Evolutionary conservation across 306 rosid species (phyloP).

Genomic region (Prunus campanulata): DNA sequence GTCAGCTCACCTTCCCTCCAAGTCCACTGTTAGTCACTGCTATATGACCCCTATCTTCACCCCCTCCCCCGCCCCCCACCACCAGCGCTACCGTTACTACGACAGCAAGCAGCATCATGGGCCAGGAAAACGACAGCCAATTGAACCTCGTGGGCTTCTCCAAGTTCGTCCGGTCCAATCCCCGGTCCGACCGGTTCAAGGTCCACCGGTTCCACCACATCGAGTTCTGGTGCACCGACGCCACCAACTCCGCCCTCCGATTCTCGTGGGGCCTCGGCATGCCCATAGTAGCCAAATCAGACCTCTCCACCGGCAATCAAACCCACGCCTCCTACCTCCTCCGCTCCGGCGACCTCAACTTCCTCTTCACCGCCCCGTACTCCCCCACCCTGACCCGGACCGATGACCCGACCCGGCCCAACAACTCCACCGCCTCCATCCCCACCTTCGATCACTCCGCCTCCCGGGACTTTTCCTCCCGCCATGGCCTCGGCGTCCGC

Average conservation of each 20-base stretch:
- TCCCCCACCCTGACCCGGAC: constrained; percentile 48
- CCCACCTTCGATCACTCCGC: constrained; percentile 57
- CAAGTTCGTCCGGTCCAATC: constrained; percentile 66
- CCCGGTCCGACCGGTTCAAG: constrained; percentile 66
- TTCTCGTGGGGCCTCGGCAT: constrained; percentile 88
- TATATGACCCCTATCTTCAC: not conserved
- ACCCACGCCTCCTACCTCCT: constrained; percentile 84
- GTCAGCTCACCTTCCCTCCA: not conserved
- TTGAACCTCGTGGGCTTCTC: constrained; percentile 60
- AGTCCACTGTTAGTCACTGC: not conserved
- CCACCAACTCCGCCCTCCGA: constrained; percentile 68
- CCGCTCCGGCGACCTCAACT: constrained; percentile 78
- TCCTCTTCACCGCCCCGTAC: constrained; percentile 91
- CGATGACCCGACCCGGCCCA: constrained; percentile 9
- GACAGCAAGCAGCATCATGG: constrained; percentile 29
- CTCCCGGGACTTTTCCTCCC: constrained; percentile 48
- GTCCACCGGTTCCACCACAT: constrained; percentile 78
- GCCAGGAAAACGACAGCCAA: constrained; percentile 13
- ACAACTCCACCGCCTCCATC: constrained; percentile 43
- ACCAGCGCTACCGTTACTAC: too few relatives aligned
- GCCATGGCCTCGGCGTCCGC: constrained; percentile 82
- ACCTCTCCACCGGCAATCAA: constrained; percentile 77
- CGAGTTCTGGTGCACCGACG: constrained; percentile 88
- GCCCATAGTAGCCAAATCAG: constrained; percentile 74
- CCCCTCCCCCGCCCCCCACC: not conserved